These are phyloP conservation scores for Cyanidioschyzon merolae DNA, from an alignment of 23 red algal genomes.

Conservation along the genomic window DNA sequence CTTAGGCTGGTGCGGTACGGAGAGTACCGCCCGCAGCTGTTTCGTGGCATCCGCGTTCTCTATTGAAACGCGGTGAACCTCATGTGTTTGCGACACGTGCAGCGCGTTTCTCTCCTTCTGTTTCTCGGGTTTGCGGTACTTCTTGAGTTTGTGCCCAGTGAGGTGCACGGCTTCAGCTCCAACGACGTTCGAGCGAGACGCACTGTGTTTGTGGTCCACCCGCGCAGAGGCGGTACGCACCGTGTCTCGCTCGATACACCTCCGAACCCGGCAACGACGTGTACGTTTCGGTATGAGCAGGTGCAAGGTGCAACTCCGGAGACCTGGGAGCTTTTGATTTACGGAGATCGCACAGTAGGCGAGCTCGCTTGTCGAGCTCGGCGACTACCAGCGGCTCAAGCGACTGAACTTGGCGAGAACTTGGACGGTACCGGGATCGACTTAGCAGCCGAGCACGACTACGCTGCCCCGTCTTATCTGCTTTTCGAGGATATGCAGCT, in stretches of 20 bases:
- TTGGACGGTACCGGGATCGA: background rate
- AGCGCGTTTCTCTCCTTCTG: no score
- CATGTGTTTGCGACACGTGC: no score
- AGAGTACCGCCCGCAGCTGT: no score
- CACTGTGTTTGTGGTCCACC: slow-evolving; percentile 4
- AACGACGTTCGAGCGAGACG: background rate
- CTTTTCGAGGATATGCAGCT: background rate
- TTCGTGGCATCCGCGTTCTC: no score
- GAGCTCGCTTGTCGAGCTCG: background rate
- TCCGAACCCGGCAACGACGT: slow-evolving; percentile 6
- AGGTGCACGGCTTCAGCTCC: no score
- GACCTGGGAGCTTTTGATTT: background rate
- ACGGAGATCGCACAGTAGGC: background rate
- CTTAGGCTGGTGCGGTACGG: no score
- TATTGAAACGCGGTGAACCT: no score
- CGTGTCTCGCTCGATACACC: slow-evolving; percentile 2
- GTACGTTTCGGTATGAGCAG: background rate
- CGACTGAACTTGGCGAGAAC: background rate
- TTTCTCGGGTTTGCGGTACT: no score
- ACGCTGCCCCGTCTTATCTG: background rate
- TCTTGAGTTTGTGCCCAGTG: no score
- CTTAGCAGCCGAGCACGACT: background rate
- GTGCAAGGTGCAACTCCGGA: background rate
- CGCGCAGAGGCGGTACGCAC: background rate
- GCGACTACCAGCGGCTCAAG: background rate